phyloP scores from a whole-genome alignment of 768 basidiomycete genomes.

The Roridomyces roridus region DNA sequence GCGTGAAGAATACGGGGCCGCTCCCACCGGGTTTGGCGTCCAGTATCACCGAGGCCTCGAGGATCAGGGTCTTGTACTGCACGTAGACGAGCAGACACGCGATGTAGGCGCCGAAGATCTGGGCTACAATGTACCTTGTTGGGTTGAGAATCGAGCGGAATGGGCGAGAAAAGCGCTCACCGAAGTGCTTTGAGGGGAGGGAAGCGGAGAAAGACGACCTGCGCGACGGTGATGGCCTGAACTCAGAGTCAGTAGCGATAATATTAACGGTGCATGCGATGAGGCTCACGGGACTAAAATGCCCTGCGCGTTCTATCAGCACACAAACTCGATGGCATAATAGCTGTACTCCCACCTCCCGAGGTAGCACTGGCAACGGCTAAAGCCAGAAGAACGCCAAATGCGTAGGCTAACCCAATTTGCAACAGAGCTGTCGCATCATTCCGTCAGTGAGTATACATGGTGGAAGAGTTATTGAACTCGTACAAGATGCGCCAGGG shows the following conservation, averaged over 20 bases:
- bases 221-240: background rate
- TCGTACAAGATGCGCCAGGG: conserved; percentile 40
- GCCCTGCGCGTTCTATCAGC: conserved; percentile 28
- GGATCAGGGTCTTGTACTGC: conserved; percentile 49
- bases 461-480: background rate
- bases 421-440: conserved; percentile 40
- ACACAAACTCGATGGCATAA: too few species aligned
- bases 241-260: conserved; percentile 13
- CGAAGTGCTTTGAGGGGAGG: conserved; percentile 4
- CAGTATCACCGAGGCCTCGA: conserved; percentile 27
- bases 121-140: conserved; percentile 52
- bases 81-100: conserved; percentile 50
- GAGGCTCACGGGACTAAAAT: conserved; percentile 45
- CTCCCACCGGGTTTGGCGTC: background rate
- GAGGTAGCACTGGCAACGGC: conserved; percentile 22
- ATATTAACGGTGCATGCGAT: conserved; percentile 32
- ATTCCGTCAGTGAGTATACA: background rate
- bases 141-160: conserved; percentile 21
- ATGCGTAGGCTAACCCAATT: conserved; percentile 44
- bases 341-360: background rate
- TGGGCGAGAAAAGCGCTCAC: background rate
- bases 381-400: conserved; percentile 50
- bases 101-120: conserved; percentile 53
- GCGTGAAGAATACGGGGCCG: background rate
- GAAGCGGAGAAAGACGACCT: background rate